Evolutionary conservation across 768 basidiomycete species (phyloP), one percentile per base, ranked within the genome.

Genomic region (Agrocybe chaxingu): DNA sequence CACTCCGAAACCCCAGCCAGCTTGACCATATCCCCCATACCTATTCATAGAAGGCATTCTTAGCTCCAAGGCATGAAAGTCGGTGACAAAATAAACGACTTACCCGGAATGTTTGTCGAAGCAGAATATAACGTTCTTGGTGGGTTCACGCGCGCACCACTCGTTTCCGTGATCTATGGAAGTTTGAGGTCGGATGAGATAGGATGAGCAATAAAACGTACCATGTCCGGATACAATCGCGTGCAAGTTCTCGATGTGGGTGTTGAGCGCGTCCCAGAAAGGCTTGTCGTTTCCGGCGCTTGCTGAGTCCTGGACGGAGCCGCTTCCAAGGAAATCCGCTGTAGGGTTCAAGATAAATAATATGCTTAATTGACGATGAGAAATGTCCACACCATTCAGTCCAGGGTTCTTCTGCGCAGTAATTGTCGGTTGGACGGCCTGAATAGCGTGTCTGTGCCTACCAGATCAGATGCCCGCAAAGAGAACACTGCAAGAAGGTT

Each of bases 101-200:
- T 56, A 87, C 81, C 87, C 87, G 1, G 85, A 84, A 61, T 89
- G 88, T 62, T 89, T 89, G 59, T 78, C 76, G 55, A 89, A 91
- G 62, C 88, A 91, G 63, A 89, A 87, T 0, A 86, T 77, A 7
- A 85, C 75, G 36, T 79, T 68, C 53, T 81, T 80, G 3, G 72
- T 74, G 1, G 77, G 76, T 52, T 88, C 84, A 12, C 85, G 79
- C 7, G 78, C 77, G 53, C 88, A 90, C 88, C 88, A 90, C 62
- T 89, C 86, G 51, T 89, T 76, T 1, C 88, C 88, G 55, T 90
- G 88, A 61, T 86, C 87, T 86, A 54, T 34, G 34, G 55, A 32
- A 24, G 24, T 16, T 16, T 16, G 11, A 38, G 29, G 19, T 48
- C 3, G 47, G n/a, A 12, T 9, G 1, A 19, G 16, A 50, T 18